phyloP scores from a whole-genome alignment of 2,329 filamentous ascomycete species.

The Penicillium frequentans region DNA sequence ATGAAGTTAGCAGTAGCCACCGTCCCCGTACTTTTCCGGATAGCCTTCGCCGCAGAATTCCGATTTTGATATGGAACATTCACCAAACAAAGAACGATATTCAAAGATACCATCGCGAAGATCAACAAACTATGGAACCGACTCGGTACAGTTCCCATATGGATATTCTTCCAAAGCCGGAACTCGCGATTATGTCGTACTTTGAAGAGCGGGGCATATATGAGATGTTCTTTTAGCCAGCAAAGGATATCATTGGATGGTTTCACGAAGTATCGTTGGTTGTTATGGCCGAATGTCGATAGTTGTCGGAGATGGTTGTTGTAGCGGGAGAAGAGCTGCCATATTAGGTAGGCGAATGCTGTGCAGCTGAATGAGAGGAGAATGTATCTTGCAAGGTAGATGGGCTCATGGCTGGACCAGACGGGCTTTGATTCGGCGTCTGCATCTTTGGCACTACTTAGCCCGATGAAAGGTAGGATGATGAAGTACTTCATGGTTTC shows the following conservation, averaged over 20 bases:
- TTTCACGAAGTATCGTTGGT: conserved; percentile 72
- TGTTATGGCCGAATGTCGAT: conserved; percentile 74
- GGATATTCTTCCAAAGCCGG: conserved; percentile 43
- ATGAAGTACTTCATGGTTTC: background rate
- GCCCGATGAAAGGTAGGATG: background rate
- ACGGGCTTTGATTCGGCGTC: background rate
- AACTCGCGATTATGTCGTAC: conserved; percentile 48
- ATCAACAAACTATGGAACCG: conserved; percentile 48
- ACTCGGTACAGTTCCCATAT: conserved; percentile 48
- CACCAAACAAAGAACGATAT: conserved; percentile 53
- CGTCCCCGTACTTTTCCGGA: conserved; percentile 45
- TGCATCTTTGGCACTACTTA: background rate
- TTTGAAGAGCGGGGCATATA: conserved; percentile 48
- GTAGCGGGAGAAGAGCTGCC: conserved; percentile 63
- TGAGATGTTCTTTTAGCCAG: conserved; percentile 69
- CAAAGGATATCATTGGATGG: conserved; percentile 56
- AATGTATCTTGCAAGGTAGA: conserved; percentile 59
- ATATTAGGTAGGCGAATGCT: conserved; percentile 63
- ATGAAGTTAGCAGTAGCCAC: conserved; percentile 47
- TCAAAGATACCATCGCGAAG: conserved; percentile 42
- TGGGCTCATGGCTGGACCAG: background rate
- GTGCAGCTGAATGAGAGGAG: conserved; percentile 65
- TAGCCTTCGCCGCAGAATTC: conserved; percentile 35
- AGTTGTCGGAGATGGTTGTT: conserved; percentile 71
- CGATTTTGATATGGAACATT: conserved; percentile 42